phyloP scores from a whole-genome alignment of 148 eudicot species.

The Rhododendron ferrugineum region DNA sequence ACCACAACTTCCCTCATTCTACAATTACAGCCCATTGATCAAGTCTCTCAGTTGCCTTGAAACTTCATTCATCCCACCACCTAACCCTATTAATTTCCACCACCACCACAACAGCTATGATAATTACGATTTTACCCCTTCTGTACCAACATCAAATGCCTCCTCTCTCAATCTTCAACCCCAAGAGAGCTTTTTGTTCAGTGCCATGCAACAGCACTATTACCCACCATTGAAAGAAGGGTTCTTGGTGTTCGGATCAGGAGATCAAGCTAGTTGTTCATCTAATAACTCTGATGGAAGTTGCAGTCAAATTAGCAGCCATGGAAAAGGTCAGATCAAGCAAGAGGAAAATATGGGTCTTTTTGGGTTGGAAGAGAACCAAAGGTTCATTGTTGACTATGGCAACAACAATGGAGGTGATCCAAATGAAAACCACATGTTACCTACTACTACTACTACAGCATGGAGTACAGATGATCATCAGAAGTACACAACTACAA shows the following conservation, averaged over 20 bases:
- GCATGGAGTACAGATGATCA: neutral
- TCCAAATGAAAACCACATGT: neutral
- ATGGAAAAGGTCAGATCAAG: neutral
- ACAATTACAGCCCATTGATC: neutral
- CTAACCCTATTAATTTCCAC: neutral
- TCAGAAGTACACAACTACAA: neutral
- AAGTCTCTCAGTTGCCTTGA: slow-evolving; percentile 13
- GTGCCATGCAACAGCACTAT: neutral
- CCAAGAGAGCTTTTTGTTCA: neutral
- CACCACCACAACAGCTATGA: slow-evolving; percentile 2
- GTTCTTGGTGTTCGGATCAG: neutral
- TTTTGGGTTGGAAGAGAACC: neutral
- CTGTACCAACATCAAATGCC: neutral
- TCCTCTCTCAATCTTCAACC: neutral
- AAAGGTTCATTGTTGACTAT: neutral
- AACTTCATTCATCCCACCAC: slow-evolving; percentile 11
- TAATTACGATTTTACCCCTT: neutral
- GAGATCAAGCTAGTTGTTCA: slow-evolving; percentile 1
- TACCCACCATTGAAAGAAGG: slow-evolving; percentile 1
- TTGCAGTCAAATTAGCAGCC: neutral
- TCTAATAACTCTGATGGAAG: slow-evolving; percentile 1
- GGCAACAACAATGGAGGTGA: neutral
- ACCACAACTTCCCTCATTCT: neutral
- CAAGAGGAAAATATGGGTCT: neutral
- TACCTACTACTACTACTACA: neutral